These are phyloP conservation scores for Fraxinus anomala DNA, from an alignment of 257 asterid genomes.

Conservation along the genomic window DNA sequence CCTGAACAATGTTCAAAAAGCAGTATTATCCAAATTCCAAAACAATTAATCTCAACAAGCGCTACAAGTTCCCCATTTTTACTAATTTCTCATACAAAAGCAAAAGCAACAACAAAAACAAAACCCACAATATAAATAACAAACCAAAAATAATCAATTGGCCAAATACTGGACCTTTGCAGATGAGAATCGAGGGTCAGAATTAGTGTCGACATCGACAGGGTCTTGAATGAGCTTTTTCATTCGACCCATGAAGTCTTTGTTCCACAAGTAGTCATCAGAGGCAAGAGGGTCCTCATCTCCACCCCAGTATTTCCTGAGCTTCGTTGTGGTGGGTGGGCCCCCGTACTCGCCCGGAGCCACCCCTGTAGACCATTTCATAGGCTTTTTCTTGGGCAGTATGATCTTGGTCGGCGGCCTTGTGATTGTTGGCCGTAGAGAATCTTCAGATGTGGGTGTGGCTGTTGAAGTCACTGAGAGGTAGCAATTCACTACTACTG, in stretches of 20 bases:
- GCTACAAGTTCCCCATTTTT: constrained; percentile 1
- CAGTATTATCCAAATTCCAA: no score
- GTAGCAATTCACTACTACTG: constrained; percentile 59
- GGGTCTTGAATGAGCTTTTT: constrained; percentile 65
- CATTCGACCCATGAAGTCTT: constrained; percentile 85
- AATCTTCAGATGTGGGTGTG: constrained; percentile 55
- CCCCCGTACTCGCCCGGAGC: constrained; percentile 96
- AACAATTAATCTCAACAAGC: no score
- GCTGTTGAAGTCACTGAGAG: constrained; percentile 71
- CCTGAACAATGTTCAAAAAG: no score
- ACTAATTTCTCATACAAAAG: neutral
- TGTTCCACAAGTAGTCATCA: constrained; percentile 88
- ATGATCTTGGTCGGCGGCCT: constrained; percentile 67
- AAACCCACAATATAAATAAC: constrained; percentile 1
- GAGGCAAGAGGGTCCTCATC: constrained; percentile 79
- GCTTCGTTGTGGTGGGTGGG: constrained; percentile 86
- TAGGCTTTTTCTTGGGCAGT: constrained; percentile 76
- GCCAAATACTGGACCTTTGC: constrained; percentile 42
- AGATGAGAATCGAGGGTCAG: constrained; percentile 18
- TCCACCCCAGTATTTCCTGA: constrained; percentile 88
- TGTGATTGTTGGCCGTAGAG: constrained; percentile 36
- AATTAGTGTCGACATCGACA: neutral
- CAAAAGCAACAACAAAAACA: neutral
- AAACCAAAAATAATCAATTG: neutral
- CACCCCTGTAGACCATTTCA: constrained; percentile 90